Evolutionary conservation across 768 basidiomycete genomes (phyloP), one percentile per base, ranked within the genome.

Genomic region (Stropharia rugosoannulata): DNA sequence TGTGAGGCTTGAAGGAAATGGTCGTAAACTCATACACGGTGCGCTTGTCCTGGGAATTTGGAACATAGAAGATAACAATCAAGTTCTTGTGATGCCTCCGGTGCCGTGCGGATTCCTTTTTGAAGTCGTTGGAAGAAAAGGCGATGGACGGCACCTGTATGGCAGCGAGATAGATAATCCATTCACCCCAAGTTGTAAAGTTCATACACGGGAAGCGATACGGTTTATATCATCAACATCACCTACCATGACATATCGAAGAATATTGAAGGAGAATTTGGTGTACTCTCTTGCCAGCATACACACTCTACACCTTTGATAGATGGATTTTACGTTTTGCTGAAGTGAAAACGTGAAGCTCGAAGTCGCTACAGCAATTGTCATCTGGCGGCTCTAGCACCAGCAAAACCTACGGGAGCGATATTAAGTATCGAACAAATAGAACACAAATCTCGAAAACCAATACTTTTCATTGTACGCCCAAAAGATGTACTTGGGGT

Each of bases 391-490:
- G n/a, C 8, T 22, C n/a, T 49, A 55, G 18, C 45, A 55, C 54
- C 54, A 55, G 19, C 54, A 55, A 39, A 55, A 55, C 16, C 54
- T 55, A 13, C 25, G 18, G 40, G 4, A 36, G 6, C 7, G n/a
- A 27, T 40, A 35, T 3, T 49, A 18, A 15, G 25, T 10, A 38
- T 18, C 13, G 12, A 37, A 37, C 25, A 52, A 9, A 35, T 5
- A 25, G 5, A 8, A 41, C n/a, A n/a, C n/a, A 22, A 43, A 13
- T 25, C 1, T 5, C 7, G 4, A 9, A 40, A 27, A 44, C 16
- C 53, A 63, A 46, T 41, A 69, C 66, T 62, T 66, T 54, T 69
- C 67, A 53, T 69, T 68, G 25, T 58, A 51, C 16, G 61, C 32
- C 68, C 67, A 71, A 22, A 56, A 49, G 1, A 63, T 59, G 8